Conservation (phyloP, 2,329 filamentous ascomycete genomes). For the Lachnellula occidentalis region DNA sequence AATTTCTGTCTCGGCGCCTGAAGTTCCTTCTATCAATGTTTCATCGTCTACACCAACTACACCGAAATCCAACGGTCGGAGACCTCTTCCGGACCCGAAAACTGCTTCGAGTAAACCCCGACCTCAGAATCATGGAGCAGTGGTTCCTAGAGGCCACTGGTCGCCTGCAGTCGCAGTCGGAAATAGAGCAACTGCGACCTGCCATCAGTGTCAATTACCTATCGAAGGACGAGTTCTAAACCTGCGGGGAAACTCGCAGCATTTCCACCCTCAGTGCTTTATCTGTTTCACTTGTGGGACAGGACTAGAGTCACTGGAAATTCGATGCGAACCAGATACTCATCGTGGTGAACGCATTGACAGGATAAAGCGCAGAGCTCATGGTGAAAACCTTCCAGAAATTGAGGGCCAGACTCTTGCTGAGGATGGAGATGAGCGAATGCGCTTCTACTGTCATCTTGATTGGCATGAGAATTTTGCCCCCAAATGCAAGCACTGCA, state of each 20-base stretch:
- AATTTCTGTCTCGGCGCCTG: constrained; percentile 23
- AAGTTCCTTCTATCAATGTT: constrained; percentile 44
- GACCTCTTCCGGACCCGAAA: constrained; percentile 36
- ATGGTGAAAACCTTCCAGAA: constrained; percentile 55
- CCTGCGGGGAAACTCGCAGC: constrained; percentile 63
- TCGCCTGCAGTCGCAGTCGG: constrained; percentile 46
- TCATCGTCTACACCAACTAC: constrained; percentile 25
- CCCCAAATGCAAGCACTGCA: constrained; percentile 91
- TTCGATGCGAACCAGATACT: constrained; percentile 82
- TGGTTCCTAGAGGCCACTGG: constrained; percentile 43
- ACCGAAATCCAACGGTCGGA: constrained; percentile 18
- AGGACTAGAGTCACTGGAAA: constrained; percentile 87
- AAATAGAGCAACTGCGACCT: constrained; percentile 61
- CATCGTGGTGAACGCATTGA: constrained; percentile 66
- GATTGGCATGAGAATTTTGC: constrained; percentile 96
- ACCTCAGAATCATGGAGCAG: constrained; percentile 33
- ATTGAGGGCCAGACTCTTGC: constrained; percentile 57
- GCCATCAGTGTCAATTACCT: constrained; percentile 74
- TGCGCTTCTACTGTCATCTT: constrained; percentile 95
- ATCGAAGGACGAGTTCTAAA: constrained; percentile 90
- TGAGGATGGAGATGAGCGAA: constrained; percentile 66
- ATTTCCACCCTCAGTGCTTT: constrained; percentile 94
- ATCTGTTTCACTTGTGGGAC: constrained; percentile 83
- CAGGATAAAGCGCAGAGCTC: constrained; percentile 61
- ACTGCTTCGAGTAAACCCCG: constrained; percentile 19